Evolutionary conservation across 768 basidiomycete species (phyloP).

Genomic region (Boletus coccyginus): DNA sequence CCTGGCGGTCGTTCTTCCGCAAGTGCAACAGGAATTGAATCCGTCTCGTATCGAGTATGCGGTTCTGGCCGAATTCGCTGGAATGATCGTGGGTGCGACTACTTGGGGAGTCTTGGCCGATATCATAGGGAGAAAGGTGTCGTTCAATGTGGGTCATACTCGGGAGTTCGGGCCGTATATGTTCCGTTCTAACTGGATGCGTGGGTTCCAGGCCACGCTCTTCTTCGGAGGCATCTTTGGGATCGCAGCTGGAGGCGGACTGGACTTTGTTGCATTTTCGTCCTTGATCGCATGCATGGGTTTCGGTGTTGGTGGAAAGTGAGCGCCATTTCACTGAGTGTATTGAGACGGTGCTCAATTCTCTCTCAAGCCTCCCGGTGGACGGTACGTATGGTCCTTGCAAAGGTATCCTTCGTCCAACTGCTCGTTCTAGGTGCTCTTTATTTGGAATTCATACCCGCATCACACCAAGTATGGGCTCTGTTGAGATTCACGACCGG

Average conservation of each 20-base stretch:
- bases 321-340: constrained; percentile 20
- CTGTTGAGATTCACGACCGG: not conserved
- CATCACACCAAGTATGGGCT: constrained; percentile 35
- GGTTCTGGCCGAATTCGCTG: constrained; percentile 45
- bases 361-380: constrained; percentile 37
- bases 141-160: constrained; percentile 36
- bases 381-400: constrained; percentile 37
- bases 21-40: constrained; percentile 42
- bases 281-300: constrained; percentile 46
- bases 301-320: constrained; percentile 53
- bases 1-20: constrained; percentile 43
- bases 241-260: constrained; percentile 45
- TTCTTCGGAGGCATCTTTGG: constrained; percentile 47
- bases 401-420: not conserved
- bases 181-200: not conserved
- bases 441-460: constrained; percentile 44
- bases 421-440: constrained; percentile 36
- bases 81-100: constrained; percentile 48
- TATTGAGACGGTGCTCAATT: constrained; percentile 20
- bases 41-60: constrained; percentile 44
- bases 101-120: constrained; percentile 51
- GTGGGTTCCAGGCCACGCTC: constrained; percentile 27
- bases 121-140: constrained; percentile 44
- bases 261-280: constrained; percentile 45
- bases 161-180: not conserved